Conservation (phyloP, 2,329 filamentous ascomycete genomes). For the Madurella mycetomatis region DNA sequence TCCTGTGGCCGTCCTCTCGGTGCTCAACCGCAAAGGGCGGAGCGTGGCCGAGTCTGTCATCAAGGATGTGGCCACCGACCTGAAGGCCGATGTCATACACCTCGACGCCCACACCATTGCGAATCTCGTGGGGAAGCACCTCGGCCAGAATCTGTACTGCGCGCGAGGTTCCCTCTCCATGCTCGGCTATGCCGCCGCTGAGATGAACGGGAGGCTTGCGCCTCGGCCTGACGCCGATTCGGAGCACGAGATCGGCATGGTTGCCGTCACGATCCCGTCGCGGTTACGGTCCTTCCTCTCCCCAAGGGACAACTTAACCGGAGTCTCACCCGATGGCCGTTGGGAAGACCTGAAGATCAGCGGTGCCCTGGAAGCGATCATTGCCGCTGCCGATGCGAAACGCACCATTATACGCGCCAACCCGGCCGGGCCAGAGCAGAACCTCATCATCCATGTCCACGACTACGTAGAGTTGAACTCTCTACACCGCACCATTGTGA, state of each 20-base stretch:
- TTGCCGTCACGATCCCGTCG: conserved; percentile 26
- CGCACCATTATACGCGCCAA: conserved; percentile 5
- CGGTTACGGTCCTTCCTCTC: conserved; percentile 23
- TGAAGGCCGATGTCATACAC: conserved; percentile 62
- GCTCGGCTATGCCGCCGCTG: conserved; percentile 53
- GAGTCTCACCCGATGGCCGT: conserved; percentile 39
- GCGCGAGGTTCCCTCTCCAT: conserved; percentile 48
- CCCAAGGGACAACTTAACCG: conserved; percentile 23
- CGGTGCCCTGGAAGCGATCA: conserved; percentile 53
- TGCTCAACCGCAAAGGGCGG: conserved; percentile 33
- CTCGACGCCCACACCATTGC: conserved; percentile 67
- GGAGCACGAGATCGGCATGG: conserved; percentile 31
- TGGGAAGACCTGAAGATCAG: conserved; percentile 61
- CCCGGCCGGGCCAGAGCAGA: conserved; percentile 11
- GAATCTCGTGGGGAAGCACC: conserved; percentile 62
- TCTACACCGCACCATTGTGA: conserved; percentile 67
- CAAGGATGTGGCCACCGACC: conserved; percentile 30
- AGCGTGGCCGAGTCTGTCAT: conserved; percentile 28
- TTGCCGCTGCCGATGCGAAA: conserved; percentile 43
- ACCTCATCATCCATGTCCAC: conserved; percentile 69
- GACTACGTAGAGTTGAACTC: conserved; percentile 75
- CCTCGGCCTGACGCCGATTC: conserved; percentile 42
- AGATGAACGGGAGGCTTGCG: conserved; percentile 48
- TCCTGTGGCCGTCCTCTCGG: conserved; percentile 34
- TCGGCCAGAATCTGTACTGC: conserved; percentile 55